These are phyloP conservation scores for Yarrowia yakushimensis DNA, from an alignment of 805 yeast genomes.

Conservation along the genomic window DNA sequence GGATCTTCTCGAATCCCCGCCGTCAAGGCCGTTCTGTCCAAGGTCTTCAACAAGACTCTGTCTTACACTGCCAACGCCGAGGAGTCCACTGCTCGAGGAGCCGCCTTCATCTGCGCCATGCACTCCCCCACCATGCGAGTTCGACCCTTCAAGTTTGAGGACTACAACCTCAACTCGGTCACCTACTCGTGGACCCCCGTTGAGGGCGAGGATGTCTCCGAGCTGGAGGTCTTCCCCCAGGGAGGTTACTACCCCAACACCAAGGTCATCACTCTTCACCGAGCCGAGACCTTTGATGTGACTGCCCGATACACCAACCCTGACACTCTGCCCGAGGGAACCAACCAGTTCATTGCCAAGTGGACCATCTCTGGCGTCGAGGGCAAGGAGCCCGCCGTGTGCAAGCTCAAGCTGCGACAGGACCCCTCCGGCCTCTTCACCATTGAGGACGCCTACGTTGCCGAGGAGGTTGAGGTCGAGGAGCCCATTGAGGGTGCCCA, in stretches of 20 bases:
- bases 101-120: slow-evolving; percentile 97
- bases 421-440: slow-evolving; percentile 95
- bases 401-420: slow-evolving; percentile 91
- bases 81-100: slow-evolving; percentile 98
- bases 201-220: slow-evolving; percentile 82
- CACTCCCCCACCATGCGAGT: slow-evolving; percentile 99
- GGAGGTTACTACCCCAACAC: slow-evolving; percentile 93
- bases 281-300: slow-evolving; percentile 82
- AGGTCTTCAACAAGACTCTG: slow-evolving; percentile 77
- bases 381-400: slow-evolving; percentile 61
- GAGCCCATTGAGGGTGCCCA: slow-evolving; percentile 74
- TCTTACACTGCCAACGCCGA: slow-evolving; percentile 97
- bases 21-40: slow-evolving; percentile 74
- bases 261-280: slow-evolving; percentile 89
- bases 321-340: slow-evolving; percentile 66
- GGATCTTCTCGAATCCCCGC: slow-evolving; percentile 98
- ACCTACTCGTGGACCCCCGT: slow-evolving; percentile 94
- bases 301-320: slow-evolving; percentile 82
- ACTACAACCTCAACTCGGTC: slow-evolving; percentile 84
- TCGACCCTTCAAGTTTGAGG: slow-evolving; percentile 98
- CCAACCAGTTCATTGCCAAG: slow-evolving; percentile 60
- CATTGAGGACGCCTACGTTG: slow-evolving; percentile 90
- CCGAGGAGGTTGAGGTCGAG: slow-evolving; percentile 84
- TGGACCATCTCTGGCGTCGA: slow-evolving; percentile 88
- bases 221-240: slow-evolving; percentile 93